Conservation (phyloP, 805 yeast species). For the Zygosaccharomyces kombuchaensis region DNA sequence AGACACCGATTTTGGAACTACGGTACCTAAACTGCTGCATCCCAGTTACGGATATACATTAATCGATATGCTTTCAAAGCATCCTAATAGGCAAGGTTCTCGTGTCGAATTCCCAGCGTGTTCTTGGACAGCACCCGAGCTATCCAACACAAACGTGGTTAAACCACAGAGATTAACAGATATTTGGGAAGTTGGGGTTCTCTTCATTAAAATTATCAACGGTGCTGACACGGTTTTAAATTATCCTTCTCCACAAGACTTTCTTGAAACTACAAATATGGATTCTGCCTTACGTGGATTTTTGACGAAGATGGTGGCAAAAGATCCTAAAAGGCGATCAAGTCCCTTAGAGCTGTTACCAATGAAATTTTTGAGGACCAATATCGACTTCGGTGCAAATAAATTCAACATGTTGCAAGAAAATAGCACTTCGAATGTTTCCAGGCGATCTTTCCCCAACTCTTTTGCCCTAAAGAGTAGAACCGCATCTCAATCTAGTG, state of each 20-base stretch:
- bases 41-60: constrained; percentile 55
- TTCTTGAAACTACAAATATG: constrained; percentile 43
- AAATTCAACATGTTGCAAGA: constrained; percentile 26
- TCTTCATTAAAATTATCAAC: constrained; percentile 60
- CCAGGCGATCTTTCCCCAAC: constrained; percentile 12
- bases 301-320: constrained; percentile 58
- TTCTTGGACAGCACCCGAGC: constrained; percentile 81
- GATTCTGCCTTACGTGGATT: constrained; percentile 65
- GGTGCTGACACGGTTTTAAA: constrained; percentile 55
- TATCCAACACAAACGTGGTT: constrained; percentile 34
- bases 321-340: constrained; percentile 65
- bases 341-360: constrained; percentile 84
- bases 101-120: constrained; percentile 21
- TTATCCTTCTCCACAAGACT: constrained; percentile 60
- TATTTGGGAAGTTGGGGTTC: constrained; percentile 87
- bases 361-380: constrained; percentile 73
- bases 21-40: constrained; percentile 54
- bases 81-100: constrained; percentile 35
- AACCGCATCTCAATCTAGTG: constrained; percentile 25
- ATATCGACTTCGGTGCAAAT: constrained; percentile 40
- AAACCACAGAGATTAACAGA: constrained; percentile 78
- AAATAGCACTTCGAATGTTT: constrained; percentile 2
- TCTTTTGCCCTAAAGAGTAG: constrained; percentile 15
- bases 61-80: constrained; percentile 37
- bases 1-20: constrained; percentile 49